phyloP scores from a whole-genome alignment of 495 filamentous ascomycete genomes.

The Lepidopterella palustris region DNA sequence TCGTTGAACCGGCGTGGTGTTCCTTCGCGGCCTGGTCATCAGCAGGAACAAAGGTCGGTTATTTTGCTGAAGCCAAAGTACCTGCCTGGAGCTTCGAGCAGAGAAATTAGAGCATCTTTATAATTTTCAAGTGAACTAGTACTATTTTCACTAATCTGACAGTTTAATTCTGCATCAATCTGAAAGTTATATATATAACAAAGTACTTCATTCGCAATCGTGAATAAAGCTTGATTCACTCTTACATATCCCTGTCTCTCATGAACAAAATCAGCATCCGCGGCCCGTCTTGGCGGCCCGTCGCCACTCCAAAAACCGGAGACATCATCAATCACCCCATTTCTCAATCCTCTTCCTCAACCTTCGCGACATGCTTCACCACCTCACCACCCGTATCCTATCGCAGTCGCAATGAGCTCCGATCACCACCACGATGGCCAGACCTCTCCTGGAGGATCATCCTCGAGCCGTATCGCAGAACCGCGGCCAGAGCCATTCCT shows the following conservation, averaged over 20 bases:
- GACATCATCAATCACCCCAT: background rate
- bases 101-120: no score
- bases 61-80: no score
- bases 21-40: background rate
- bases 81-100: no score
- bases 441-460: conserved; percentile 33
- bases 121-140: no score
- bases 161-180: no score
- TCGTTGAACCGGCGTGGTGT: background rate
- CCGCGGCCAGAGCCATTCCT: conserved; percentile 9
- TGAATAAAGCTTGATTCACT: no score
- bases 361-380: conserved; percentile 17
- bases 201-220: no score
- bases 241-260: no score
- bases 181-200: no score
- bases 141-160: no score
- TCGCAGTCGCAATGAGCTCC: conserved; percentile 58
- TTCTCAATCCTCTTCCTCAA: background rate
- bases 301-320: background rate
- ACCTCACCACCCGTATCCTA: background rate
- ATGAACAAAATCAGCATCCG: no score
- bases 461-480: conserved; percentile 12
- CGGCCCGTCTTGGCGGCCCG: background rate
- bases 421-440: conserved; percentile 51
- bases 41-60: no score